Conservation (phyloP, 176 grass and related monocot genomes). For the bread wheat (Triticum aestivum) region DNA sequence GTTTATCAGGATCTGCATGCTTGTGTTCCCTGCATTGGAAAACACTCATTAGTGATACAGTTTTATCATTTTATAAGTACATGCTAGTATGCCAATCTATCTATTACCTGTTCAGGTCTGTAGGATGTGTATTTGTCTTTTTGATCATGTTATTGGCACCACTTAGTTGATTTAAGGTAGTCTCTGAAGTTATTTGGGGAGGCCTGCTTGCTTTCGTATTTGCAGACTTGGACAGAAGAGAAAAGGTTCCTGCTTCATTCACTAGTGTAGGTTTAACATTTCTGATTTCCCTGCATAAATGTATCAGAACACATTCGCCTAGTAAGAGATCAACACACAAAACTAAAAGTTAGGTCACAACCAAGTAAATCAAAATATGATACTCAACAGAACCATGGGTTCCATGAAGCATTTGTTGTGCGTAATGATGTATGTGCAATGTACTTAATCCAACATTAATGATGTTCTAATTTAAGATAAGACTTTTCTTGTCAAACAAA, state of each 20-base stretch:
- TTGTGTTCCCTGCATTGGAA: slow-evolving; percentile 48
- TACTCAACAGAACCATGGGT: slow-evolving; percentile 12
- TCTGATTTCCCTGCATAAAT: slow-evolving; percentile 55
- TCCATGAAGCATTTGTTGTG: background rate
- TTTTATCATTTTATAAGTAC: slow-evolving; percentile 19
- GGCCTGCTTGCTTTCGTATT: slow-evolving; percentile 31
- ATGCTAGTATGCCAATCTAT: slow-evolving; percentile 18
- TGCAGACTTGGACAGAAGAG: slow-evolving; percentile 40
- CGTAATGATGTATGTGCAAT: background rate
- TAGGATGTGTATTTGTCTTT: slow-evolving; percentile 39
- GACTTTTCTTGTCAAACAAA: slow-evolving; percentile 1
- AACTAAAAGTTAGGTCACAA: background rate
- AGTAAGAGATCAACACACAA: slow-evolving; percentile 25
- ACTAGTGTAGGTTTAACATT: slow-evolving; percentile 32
- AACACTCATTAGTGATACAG: slow-evolving; percentile 1
- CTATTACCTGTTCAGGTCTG: slow-evolving; percentile 50
- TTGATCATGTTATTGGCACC: slow-evolving; percentile 36
- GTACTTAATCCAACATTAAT: background rate
- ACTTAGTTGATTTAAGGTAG: slow-evolving; percentile 41
- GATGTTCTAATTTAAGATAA: slow-evolving; percentile 30
- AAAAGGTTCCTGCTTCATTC: slow-evolving; percentile 47
- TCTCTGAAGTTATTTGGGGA: slow-evolving; percentile 43
- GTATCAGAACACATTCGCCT: slow-evolving; percentile 14
- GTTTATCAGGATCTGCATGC: slow-evolving; percentile 34
- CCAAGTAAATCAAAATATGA: slow-evolving; percentile 5